Conservation (phyloP, 345 rosid species). For the Populus tremula region DNA sequence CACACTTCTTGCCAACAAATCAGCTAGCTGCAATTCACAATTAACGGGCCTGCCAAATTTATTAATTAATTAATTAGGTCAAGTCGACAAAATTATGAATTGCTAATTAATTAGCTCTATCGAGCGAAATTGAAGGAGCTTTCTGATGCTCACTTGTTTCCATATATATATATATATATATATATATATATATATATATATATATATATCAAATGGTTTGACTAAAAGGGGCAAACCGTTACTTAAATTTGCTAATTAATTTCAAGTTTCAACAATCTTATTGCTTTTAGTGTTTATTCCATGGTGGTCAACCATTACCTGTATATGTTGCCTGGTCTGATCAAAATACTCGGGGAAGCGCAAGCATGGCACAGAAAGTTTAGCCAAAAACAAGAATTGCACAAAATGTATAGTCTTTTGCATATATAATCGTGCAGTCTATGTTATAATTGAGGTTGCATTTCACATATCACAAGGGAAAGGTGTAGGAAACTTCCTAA, state of each 20-base stretch:
- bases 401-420: neutral
- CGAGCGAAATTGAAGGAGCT: neutral
- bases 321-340: neutral
- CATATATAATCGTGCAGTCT: neutral
- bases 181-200: too few species aligned
- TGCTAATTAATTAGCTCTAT: neutral
- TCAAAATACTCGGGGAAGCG: neutral
- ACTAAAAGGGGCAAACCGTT: neutral
- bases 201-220: neutral
- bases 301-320: neutral
- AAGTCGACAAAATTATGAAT: neutral
- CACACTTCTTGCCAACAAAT: neutral
- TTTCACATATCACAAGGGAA: slow-evolving; percentile 17
- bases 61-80: too few species aligned
- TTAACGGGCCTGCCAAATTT: too few species aligned
- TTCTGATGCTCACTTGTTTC: neutral
- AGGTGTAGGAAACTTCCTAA: slow-evolving; percentile 43
- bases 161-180: too few species aligned
- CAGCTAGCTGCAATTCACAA: neutral
- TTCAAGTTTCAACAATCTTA: neutral
- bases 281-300: neutral
- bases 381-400: neutral
- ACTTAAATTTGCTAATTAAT: neutral
- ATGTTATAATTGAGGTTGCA: neutral
- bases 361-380: neutral